These are phyloP conservation scores for Trametes cinnabarina DNA, from an alignment of 768 basidiomycete species.

Conservation along the genomic window DNA sequence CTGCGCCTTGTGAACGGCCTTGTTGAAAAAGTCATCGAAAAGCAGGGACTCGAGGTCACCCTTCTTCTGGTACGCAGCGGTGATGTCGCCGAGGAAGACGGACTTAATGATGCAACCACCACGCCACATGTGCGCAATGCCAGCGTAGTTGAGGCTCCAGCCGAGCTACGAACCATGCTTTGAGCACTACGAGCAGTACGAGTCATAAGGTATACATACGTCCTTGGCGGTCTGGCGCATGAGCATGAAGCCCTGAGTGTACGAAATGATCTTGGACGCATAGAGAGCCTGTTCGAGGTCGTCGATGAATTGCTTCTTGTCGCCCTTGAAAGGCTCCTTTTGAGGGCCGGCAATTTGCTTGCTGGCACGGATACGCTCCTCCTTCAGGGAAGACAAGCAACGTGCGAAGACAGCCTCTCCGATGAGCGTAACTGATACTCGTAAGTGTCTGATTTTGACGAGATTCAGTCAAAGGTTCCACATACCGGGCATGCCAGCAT, in stretches of 20 bases:
- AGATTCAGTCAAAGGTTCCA: conserved; percentile 1
- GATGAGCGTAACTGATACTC: conserved; percentile 83
- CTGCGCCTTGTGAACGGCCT: conserved; percentile 91
- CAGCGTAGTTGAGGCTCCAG: conserved; percentile 97
- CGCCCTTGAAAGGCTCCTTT: conserved; percentile 91
- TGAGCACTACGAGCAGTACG: background rate
- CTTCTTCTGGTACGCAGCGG: conserved; percentile 86
- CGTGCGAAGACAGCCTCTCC: conserved; percentile 99
- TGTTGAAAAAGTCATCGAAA: conserved; percentile 97
- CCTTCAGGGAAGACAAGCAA: conserved; percentile 95
- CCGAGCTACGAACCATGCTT: conserved; percentile 41
- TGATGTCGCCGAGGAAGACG: conserved; percentile 93
- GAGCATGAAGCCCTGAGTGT: conserved; percentile 99
- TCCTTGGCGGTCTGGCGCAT: conserved; percentile 98
- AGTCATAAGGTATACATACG: conserved; percentile 37
- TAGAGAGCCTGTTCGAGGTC: conserved; percentile 99
- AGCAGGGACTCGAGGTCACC: conserved; percentile 84
- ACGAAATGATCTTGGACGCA: conserved; percentile 99
- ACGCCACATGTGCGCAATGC: conserved; percentile 99
- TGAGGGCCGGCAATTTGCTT: conserved; percentile 88
- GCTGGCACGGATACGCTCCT: conserved; percentile 91
- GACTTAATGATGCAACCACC: conserved; percentile 98
- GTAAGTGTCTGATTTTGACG: conserved; percentile 10
- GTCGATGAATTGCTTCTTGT: conserved; percentile 98
- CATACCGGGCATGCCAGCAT: conserved; percentile 83